Conservation (phyloP, 352 stramenopile genomes). For the Globisporangium yorkense region DNA sequence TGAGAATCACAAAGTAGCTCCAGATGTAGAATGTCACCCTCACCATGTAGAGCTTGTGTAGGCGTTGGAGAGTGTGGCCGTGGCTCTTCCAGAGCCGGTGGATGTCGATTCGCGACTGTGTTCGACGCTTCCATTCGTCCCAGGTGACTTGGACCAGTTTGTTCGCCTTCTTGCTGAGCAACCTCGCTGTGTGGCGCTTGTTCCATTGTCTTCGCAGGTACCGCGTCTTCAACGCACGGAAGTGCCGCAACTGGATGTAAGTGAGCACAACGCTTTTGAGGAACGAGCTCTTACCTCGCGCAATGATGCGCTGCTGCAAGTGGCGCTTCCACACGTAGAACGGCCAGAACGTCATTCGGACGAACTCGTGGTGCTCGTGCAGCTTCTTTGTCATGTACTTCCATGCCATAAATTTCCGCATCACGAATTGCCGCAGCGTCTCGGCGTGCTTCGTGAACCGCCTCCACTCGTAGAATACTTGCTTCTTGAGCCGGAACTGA, state of each 20-base stretch:
- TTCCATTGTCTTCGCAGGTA: constrained; percentile 27
- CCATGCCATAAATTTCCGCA: constrained; percentile 66
- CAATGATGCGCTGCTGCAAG: constrained; percentile 62
- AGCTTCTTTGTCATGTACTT: constrained; percentile 42
- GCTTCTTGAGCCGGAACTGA: constrained; percentile 51
- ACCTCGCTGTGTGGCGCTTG: constrained; percentile 18
- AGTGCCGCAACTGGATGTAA: constrained; percentile 54
- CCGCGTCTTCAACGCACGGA: constrained; percentile 35
- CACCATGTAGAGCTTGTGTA: constrained; percentile 61
- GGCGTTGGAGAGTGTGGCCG: constrained; percentile 46
- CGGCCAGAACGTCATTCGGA: constrained; percentile 65
- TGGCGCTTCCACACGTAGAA: constrained; percentile 80
- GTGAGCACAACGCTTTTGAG: constrained; percentile 45
- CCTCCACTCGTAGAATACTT: constrained; percentile 41
- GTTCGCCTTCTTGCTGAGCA: constrained; percentile 19
- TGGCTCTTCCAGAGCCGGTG: constrained; percentile 37
- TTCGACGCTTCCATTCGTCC: constrained; percentile 26
- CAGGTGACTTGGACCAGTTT: constrained; percentile 22
- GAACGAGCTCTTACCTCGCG: constrained; percentile 50
- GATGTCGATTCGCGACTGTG: constrained; percentile 12
- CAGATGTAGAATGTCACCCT: constrained; percentile 44
- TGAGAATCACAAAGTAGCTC: constrained; percentile 58
- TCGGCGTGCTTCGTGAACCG: constrained; percentile 34
- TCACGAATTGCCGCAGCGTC: constrained; percentile 27
- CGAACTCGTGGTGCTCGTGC: constrained; percentile 49